Conservation (phyloP, 371 early-diverging fungal genomes). For the Mortierella polycephala region DNA sequence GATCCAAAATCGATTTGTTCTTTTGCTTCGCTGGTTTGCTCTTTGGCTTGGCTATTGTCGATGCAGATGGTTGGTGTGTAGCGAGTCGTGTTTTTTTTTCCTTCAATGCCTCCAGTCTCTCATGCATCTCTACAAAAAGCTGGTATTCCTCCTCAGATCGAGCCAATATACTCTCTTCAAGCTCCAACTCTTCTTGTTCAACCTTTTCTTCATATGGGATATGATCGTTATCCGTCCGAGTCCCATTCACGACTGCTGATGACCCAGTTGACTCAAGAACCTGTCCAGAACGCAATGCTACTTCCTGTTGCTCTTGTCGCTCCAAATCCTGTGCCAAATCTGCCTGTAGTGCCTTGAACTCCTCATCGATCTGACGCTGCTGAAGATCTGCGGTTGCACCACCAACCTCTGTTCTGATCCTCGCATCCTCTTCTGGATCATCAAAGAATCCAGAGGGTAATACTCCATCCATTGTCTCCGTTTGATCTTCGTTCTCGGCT, state of each 20-base stretch:
- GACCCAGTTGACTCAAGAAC: neutral
- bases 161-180: constrained; percentile 47
- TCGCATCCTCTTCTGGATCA: constrained; percentile 45
- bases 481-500: neutral
- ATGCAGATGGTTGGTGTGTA: neutral
- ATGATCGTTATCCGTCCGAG: constrained; percentile 10
- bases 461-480: constrained; percentile 39
- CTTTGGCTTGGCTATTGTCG: neutral
- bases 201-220: constrained; percentile 41
- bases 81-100: constrained; percentile 38
- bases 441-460: constrained; percentile 54
- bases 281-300: constrained; percentile 9
- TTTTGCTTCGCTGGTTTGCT: constrained; percentile 25
- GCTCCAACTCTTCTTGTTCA: constrained; percentile 37
- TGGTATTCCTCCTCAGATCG: constrained; percentile 45
- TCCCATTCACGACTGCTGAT: neutral
- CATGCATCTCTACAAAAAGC: constrained; percentile 51
- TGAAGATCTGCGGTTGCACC: constrained; percentile 47
- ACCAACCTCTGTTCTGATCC: constrained; percentile 42
- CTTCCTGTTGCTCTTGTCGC: constrained; percentile 25
- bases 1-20: constrained; percentile 48
- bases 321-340: constrained; percentile 45
- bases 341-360: constrained; percentile 45
- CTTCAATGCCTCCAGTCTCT: constrained; percentile 34
- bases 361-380: constrained; percentile 48